Evolutionary conservation across 2,329 filamentous ascomycete species (phyloP), one percentile per base, ranked within the genome.

Genomic region (Epichloe glyceriae): DNA sequence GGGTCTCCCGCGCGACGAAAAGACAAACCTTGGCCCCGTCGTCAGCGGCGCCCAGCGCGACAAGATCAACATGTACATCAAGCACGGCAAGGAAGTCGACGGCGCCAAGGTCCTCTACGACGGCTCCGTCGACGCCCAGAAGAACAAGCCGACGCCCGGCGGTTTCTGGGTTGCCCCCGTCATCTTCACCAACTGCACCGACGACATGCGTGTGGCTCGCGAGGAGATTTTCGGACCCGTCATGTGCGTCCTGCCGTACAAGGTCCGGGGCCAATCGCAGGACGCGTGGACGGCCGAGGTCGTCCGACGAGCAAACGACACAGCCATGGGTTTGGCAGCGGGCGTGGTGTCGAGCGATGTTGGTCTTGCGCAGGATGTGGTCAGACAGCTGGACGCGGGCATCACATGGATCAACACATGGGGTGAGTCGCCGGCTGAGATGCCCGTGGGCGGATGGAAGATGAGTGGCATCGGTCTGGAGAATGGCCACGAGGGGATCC

Each of bases 381-480:
- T 91, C 41, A 75, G 78, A 22, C 75, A 79, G 60, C 70, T 95
- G 5, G 77, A 94, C 62, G 88, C 88, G 0, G 88, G 88, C 35
- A 95, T 95, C 61, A 94, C 87, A 1, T 95, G 88, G 88, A 76
- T 95, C 49, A 95, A 95, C 65, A 89, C 86, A 0, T 95, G 89
- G 89, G 88, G 89, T n/a, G 88, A 95, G 70, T 84, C 79, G 46
- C 88, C 88, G 0, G 87, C 89, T 0, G 88, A 95, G 72, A 95
- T 95, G 89, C 85, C 85, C 2, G 88, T 95, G 0, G 88, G 88
- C 10, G 88, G 88, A 0, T 95, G 88, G 89, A 95, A 95, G 73
- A 77, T 86, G 75, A 94, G 88, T 63, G 89, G 89, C 35, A 70
- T 95, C 10, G 88, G 88, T 0, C 82, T 94, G 2, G 88, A 95